These are phyloP conservation scores for Pseudomassariella vexata DNA, from an alignment of 2,329 filamentous ascomycete species.

Conservation along the genomic window DNA sequence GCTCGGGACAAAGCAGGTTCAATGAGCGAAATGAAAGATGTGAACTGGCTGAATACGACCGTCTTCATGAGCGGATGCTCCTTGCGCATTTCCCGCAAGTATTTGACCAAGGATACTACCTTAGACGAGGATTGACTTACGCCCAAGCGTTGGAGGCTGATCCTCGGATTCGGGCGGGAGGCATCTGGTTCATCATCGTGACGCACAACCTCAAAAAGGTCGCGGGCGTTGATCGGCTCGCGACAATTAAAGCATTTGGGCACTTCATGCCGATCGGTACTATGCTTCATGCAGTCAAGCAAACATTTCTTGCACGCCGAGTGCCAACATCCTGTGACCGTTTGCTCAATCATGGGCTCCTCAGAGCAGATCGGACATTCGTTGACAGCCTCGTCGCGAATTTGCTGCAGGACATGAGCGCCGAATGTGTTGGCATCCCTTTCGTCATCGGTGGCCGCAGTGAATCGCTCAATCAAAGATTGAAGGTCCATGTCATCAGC, in stretches of 20 bases:
- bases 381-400: slow-evolving; percentile 78
- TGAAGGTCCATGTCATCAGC: slow-evolving; percentile 95
- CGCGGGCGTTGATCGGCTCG: slow-evolving; percentile 70
- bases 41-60: slow-evolving; percentile 96
- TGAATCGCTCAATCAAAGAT: slow-evolving; percentile 78
- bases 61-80: slow-evolving; percentile 70
- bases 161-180: slow-evolving; percentile 39
- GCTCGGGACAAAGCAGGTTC: slow-evolving; percentile 69
- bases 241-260: slow-evolving; percentile 90
- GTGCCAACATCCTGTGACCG: slow-evolving; percentile 96
- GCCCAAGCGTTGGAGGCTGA: slow-evolving; percentile 55
- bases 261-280: slow-evolving; percentile 67
- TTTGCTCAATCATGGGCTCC: slow-evolving; percentile 91
- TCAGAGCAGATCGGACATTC: slow-evolving; percentile 95
- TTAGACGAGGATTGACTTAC: slow-evolving; percentile 77
- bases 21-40: slow-evolving; percentile 89
- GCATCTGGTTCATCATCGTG: slow-evolving; percentile 58
- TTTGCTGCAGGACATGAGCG: slow-evolving; percentile 81
- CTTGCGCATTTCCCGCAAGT: slow-evolving; percentile 64
- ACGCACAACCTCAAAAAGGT: slow-evolving; percentile 87
- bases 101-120: slow-evolving; percentile 70
- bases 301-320: slow-evolving; percentile 92
- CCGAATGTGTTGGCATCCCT: slow-evolving; percentile 69
- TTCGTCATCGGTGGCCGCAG: slow-evolving; percentile 57
- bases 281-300: slow-evolving; percentile 83